Evolutionary conservation across 495 filamentous ascomycete genomes (phyloP), one percentile per base, ranked within the genome.

Genomic region (Penicillium simplicissimum): DNA sequence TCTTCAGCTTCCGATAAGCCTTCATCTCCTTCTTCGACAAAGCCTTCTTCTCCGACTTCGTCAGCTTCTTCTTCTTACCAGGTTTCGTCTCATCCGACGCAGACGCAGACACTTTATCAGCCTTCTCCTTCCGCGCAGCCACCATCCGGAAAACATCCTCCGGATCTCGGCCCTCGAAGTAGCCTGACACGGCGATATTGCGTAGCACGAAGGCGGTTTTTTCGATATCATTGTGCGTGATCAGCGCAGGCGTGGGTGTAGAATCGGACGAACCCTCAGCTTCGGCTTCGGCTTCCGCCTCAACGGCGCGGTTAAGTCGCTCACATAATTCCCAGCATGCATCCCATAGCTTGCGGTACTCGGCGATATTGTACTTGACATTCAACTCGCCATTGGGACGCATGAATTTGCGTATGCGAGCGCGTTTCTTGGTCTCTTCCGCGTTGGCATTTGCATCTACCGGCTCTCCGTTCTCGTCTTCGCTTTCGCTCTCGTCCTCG

Each of bases 321-420:
- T 72, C 67, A 37, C 72, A 65, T 45, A 91, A 61, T 34, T 67
- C 68, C 35, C 70, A 61, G 8, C 82, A 81, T 47, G 72, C 74
- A 52, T 71, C 63, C 61, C 74, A 82, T 48, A 94, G 58, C 34
- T 73, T 67, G 36, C 73, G 63, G 67, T 91, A 93, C 68, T 92
- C 89, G 45, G 83, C 80, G 25, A 77, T 59, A 52, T 80, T 87
- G 72, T 93, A 93, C 69, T 87, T 88, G 65, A 89, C 77, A 63
- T 76, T 73, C 62, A 78, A 63, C 49, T 81, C 76, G 67, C 77
- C 81, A 48, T 74, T 79, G 11, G 65, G 63, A 45, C 67, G 65
- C 57, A 65, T 66, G 25, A 58, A 51, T 25, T 62, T 79, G 23
- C 28, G 28, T 6, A 6, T 31, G 28, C 0, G 2, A 31, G 28